These are phyloP conservation scores for Juglanconis sp. DNA, from an alignment of 2,329 filamentous ascomycete genomes.

Conservation along the genomic window DNA sequence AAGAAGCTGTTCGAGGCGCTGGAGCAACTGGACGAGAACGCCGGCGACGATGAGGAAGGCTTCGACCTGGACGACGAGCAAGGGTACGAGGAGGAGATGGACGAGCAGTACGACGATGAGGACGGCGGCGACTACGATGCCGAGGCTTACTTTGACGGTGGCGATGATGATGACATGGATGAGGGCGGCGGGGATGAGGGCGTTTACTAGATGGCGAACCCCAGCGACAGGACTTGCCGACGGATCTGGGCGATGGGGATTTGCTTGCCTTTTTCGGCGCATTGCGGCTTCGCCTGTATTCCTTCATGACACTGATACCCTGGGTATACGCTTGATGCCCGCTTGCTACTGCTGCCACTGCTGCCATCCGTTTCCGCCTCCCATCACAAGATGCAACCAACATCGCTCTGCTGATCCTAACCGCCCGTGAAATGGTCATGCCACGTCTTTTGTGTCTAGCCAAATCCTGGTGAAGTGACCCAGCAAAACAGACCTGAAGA, in stretches of 20 bases:
- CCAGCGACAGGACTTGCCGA: not conserved
- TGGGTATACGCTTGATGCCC: conserved; percentile 15
- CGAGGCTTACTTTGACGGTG: conserved; percentile 58
- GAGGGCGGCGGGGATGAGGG: conserved; percentile 34
- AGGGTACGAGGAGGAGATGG: conserved; percentile 40
- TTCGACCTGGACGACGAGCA: conserved; percentile 46
- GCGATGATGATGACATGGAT: conserved; percentile 52
- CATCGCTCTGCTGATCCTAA: not conserved
- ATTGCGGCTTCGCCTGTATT: not conserved
- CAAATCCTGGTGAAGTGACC: too few species aligned
- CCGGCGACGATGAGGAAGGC: conserved; percentile 32
- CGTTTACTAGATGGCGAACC: conserved; percentile 8
- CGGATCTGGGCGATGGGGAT: not conserved
- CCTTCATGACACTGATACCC: conserved; percentile 6
- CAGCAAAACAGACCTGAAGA: too few species aligned
- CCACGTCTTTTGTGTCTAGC: not conserved
- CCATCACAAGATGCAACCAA: not conserved
- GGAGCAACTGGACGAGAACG: conserved; percentile 39
- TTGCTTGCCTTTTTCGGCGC: not conserved
- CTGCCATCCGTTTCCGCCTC: not conserved
- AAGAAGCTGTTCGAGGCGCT: conserved; percentile 41
- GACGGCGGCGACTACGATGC: conserved; percentile 61
- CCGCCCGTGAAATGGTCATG: not conserved
- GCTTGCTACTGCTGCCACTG: not conserved
- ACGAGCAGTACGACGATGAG: conserved; percentile 52